Evolutionary conservation across 768 basidiomycete species (phyloP).

Genomic region (Jaapia argillacea): DNA sequence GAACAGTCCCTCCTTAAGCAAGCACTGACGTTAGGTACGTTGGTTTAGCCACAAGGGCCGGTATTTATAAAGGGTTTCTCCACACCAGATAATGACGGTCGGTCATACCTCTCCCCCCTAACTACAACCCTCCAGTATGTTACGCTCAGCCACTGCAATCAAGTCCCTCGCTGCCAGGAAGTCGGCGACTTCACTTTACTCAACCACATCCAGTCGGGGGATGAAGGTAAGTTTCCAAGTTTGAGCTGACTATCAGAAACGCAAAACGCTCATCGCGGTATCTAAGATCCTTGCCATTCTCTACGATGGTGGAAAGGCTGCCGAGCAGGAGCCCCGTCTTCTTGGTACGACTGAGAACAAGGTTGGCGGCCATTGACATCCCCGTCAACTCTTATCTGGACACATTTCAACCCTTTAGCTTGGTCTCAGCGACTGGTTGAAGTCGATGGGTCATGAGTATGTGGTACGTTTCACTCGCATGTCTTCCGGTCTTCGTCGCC

Average conservation of each 20-base stretch:
- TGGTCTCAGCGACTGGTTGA: constrained; percentile 61
- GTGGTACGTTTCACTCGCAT: constrained; percentile 22
- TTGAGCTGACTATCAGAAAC: neutral
- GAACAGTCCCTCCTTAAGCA: no score
- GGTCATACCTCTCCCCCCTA: no score
- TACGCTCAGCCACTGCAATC: neutral
- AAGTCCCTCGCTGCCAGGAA: neutral
- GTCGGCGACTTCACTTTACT: neutral
- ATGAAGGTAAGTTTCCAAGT: neutral
- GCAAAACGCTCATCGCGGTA: neutral
- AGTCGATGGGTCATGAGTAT: constrained; percentile 63
- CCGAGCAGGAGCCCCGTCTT: constrained; percentile 53
- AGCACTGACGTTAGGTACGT: no score
- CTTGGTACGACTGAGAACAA: constrained; percentile 71
- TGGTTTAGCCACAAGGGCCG: no score
- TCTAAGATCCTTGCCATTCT: constrained; percentile 59
- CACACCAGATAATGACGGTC: no score
- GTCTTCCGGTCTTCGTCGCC: neutral
- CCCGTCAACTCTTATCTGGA: neutral
- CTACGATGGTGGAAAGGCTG: constrained; percentile 51
- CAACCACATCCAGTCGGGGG: neutral
- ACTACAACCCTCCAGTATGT: no score
- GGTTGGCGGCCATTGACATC: constrained; percentile 24
- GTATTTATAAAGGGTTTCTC: no score
- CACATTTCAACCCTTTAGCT: constrained; percentile 34